Base-by-base conservation (phyloP, 2,329 filamentous ascomycete genomes). In the Chaetomium sp. region DNA sequence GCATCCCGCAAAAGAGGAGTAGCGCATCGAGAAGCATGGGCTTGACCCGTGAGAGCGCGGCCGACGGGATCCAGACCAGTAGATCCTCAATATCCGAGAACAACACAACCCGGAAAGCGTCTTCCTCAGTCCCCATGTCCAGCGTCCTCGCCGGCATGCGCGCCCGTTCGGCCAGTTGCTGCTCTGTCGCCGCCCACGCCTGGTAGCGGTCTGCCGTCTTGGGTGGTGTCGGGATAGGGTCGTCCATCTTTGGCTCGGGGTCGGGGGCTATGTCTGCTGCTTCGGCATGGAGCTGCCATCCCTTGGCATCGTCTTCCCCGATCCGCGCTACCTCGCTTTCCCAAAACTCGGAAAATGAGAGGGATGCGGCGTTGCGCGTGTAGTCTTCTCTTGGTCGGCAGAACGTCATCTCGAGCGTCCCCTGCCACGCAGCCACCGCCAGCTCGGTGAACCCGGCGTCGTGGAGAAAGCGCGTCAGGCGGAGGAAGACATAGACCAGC, bases 401-500 rank as follows among this genome's bases (percentile, higher is more conserved):
- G 57, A 90, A 79, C 14, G 81, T 83, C 52, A 87, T 75, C 66
- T 96, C 92, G 0, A 96, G 71, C 1, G 88, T 64, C 5, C 84
- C 88, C 71, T 97, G 92, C 91, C 92, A 96, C 5, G 87, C 77
- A 8, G 86, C 89, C 3, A 88, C 74, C 1, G 89, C 86, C 35
- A 89, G 74, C 67, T 96, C 92, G 45, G 78, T 74, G 66, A 87
- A 96, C 0, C 92, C 92, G 46, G 87, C 77, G 66, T 95, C 86
- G 45, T 84, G 77, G 35, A 92, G 76, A 65, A 94, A 87, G 2
- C 82, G 70, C 0, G 89, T 92, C n/a, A 86, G 68, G 42, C 89
- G 81, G 1, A 95, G 73, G 14, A 96, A 80, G 1, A 95, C 71
- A 66, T 95, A 89, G 2, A 89, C 71, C 51, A 81, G 76, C 57